These are phyloP conservation scores for Canariomyces notabilis DNA, from an alignment of 2,329 filamentous ascomycete genomes.

Conservation along the genomic window DNA sequence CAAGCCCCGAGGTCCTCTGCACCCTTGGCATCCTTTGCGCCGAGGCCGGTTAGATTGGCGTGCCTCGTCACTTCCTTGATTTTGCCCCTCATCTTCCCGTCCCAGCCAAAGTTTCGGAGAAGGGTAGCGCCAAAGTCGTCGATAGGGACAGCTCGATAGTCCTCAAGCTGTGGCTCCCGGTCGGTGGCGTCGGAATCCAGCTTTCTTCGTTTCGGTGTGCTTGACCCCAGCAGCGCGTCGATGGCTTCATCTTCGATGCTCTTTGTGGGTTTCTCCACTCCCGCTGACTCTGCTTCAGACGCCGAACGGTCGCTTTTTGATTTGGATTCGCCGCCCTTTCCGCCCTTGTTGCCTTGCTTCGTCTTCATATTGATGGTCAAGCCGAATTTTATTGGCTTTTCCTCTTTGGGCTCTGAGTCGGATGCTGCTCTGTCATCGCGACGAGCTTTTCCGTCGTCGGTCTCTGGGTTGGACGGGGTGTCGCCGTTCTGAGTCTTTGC, in stretches of 20 bases:
- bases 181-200: constrained; percentile 65
- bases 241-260: constrained; percentile 53
- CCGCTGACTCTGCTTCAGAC: constrained; percentile 19
- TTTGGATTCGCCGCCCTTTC: neutral
- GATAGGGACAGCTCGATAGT: constrained; percentile 84
- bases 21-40: constrained; percentile 73
- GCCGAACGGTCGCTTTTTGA: neutral
- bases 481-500: neutral
- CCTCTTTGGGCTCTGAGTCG: constrained; percentile 35
- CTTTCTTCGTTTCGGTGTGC: constrained; percentile 37
- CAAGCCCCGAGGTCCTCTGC: constrained; percentile 72
- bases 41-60: constrained; percentile 79
- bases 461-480: neutral
- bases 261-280: constrained; percentile 11
- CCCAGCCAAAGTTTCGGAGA: constrained; percentile 93
- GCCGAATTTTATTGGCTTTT: constrained; percentile 53
- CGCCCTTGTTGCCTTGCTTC: constrained; percentile 1
- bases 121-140: constrained; percentile 92
- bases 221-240: constrained; percentile 56
- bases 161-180: constrained; percentile 67
- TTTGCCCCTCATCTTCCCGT: constrained; percentile 60
- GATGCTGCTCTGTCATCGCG: neutral
- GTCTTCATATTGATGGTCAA: constrained; percentile 41
- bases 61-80: constrained; percentile 63
- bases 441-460: neutral